Conservation (phyloP, 2,329 filamentous ascomycete species). For the Coniella vitis region DNA sequence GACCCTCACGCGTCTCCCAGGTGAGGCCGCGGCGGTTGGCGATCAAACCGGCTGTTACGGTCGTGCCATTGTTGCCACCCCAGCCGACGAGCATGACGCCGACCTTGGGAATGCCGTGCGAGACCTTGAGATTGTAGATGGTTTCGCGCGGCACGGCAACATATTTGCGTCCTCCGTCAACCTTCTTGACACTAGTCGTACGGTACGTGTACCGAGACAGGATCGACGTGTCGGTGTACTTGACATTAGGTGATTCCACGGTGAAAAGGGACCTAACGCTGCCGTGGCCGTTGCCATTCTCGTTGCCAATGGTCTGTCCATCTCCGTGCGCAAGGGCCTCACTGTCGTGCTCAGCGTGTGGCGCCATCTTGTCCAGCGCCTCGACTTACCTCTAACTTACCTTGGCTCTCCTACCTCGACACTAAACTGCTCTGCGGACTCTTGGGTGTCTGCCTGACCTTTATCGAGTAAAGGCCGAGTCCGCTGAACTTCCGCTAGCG, state of each 20-base stretch:
- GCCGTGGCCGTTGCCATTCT: conserved; percentile 18
- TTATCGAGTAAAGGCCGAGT: conserved; percentile 55
- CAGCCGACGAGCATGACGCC: conserved; percentile 97
- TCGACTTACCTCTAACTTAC: not conserved
- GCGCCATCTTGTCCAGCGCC: conserved; percentile 64
- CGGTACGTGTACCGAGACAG: conserved; percentile 93
- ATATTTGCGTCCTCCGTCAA: conserved; percentile 54
- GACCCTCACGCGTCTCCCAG: conserved; percentile 92
- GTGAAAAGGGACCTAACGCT: conserved; percentile 55
- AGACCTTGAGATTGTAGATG: conserved; percentile 94
- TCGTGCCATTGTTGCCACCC: conserved; percentile 98
- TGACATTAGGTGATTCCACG: conserved; percentile 87
- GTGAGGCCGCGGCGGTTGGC: conserved; percentile 80
- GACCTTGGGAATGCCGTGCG: conserved; percentile 85
- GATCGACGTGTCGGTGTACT: conserved; percentile 83
- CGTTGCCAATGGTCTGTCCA: conserved; percentile 37
- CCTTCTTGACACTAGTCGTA: conserved; percentile 74
- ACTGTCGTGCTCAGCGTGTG: conserved; percentile 64
- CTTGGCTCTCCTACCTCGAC: conserved; percentile 18
- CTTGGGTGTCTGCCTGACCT: conserved; percentile 24
- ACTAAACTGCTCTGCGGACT: not conserved
- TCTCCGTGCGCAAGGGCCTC: conserved; percentile 54
- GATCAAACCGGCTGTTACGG: conserved; percentile 93
- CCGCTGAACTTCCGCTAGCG: conserved; percentile 77
- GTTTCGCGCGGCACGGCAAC: conserved; percentile 83